Evolutionary conservation across 768 basidiomycete genomes (phyloP), one percentile per base, ranked within the genome.

Genomic region (Amanita subjunquillea): DNA sequence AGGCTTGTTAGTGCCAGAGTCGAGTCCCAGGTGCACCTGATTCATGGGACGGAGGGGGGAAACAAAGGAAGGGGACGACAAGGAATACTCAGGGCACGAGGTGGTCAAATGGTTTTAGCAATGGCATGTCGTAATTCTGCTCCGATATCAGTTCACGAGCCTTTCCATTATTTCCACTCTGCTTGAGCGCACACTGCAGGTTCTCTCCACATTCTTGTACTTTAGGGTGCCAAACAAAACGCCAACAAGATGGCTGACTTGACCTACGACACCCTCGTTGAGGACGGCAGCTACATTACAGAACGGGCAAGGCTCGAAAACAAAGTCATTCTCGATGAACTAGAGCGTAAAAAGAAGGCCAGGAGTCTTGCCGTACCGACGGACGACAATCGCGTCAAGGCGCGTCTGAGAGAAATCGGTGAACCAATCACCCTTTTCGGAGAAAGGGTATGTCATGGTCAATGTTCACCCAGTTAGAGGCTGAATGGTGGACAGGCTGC

Each of bases 391-490:
- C 85, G 87, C 58, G 96, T 99, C 61, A 87, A 87, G 64, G 83
- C 85, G 37, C 77, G 90, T 53, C 74, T 99, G 54, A 76, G 96
- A 53, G 91, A 95, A 69, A 84, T 96, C 59, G 94, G 91, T 37
- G 91, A 99, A 66, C 96, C 96, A 37, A 94, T 98, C 62, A 97
- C 94, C 4, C 76, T 98, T 25, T 99, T 98, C 60, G 96, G 94
- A 57, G 96, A 98, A 79, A 84, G 92, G 54, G 93, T 96, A 63
- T 66, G 91, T 80, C n/a, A 40, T 29, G 49, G 46, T 54, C n/a
- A 44, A 39, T 15, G 39, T 29, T 38, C 20, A 29, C 34, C 45
- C 40, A 56, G n/a, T 49, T 56, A 50, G 59, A 55, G 54, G 40
- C 5, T 39, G 12, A 45, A 39, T 51, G 46, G 54, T 55, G 57